Base-by-base conservation (phyloP, 768 basidiomycete genomes). In the Phlebiopsis flavidoalba region DNA sequence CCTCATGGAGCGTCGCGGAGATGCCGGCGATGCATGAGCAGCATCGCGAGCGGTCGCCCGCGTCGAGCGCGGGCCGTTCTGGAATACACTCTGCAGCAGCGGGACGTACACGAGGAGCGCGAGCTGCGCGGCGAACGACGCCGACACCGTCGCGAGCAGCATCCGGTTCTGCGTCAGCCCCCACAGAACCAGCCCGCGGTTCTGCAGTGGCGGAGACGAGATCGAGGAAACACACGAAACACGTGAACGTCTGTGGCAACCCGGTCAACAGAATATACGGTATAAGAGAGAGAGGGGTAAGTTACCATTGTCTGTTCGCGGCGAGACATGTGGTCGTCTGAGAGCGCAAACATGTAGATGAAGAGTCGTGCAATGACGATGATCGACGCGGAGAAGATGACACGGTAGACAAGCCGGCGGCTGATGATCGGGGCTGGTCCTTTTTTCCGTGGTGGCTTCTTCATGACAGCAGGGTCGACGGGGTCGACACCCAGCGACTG, bases 401-500 rank as follows among this genome's bases (percentile, higher is more conserved):
- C 93, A 8, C 96, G 83, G 56, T 80, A 80, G 36, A 95, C 73
- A 57, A 98, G 75, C 11, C 85, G 79, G 61, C 72, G 76, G 47
- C 84, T 93, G 66, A 98, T 90, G 63, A 98, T 90, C 7, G 91
- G 87, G 17, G 92, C 93, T 31, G 26, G 26, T 67, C 93, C 85
- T 80, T 97, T 98, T 69, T 85, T 87, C 58, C 96, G 80, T n/a
- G 96, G 96, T 0, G 93, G 95, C 59, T 86, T 84, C 31, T 85
- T 84, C 96, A 98, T 98, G 35, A 98, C 86, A 17, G 90, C 89
- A 19, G 85, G 89, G 72, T 97, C 93, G 19, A 96, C 93, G 12
- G 96, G 96, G 75, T 98, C 96, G 8, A 98, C 96, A 57, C 96
- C 96, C 45, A 98, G 80, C 57, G 93, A 95, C 72, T 97, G 95